phyloP scores from a whole-genome alignment of 2,329 filamentous ascomycete species.

The Colletotrichum tabaci region DNA sequence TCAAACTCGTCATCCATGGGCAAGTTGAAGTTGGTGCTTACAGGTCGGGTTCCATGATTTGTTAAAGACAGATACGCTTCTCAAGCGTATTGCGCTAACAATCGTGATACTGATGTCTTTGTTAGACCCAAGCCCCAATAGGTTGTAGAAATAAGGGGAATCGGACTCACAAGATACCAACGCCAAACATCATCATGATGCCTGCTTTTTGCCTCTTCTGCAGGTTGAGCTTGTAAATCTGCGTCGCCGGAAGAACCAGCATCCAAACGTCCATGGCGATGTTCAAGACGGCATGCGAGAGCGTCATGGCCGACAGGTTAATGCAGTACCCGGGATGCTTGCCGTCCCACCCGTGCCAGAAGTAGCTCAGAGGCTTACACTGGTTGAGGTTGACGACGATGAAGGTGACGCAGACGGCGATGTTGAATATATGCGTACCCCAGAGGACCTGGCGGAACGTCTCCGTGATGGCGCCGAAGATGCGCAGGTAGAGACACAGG shows the following conservation, averaged over 20 bases:
- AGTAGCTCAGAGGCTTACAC: constrained; percentile 36
- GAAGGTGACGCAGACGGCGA: constrained; percentile 46
- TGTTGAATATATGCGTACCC: constrained; percentile 41
- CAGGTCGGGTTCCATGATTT: constrained; percentile 38
- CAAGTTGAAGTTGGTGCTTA: constrained; percentile 53
- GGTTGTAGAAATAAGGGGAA: rapidly evolving
- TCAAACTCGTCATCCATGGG: constrained; percentile 51
- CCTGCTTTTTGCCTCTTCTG: constrained; percentile 36
- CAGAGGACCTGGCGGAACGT: constrained; percentile 47
- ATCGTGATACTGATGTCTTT: constrained; percentile 14
- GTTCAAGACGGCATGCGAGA: constrained; percentile 25
- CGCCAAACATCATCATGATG: constrained; percentile 37
- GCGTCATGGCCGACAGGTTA: constrained; percentile 25
- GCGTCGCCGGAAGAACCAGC: constrained; percentile 26
- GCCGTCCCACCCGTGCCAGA: constrained; percentile 37
- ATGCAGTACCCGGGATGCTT: constrained; percentile 24
- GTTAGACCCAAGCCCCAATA: neutral
- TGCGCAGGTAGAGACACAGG: constrained; percentile 54
- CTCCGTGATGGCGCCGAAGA: constrained; percentile 52
- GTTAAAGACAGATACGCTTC: constrained; percentile 16
- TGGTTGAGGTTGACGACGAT: constrained; percentile 53
- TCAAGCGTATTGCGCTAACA: constrained; percentile 26
- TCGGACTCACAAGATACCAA: constrained; percentile 29
- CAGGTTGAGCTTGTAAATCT: constrained; percentile 36
- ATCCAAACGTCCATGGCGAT: constrained; percentile 36